Evolutionary conservation across 2,329 filamentous ascomycete genomes (phyloP).

Genomic region (Nigrospora osmanthi): DNA sequence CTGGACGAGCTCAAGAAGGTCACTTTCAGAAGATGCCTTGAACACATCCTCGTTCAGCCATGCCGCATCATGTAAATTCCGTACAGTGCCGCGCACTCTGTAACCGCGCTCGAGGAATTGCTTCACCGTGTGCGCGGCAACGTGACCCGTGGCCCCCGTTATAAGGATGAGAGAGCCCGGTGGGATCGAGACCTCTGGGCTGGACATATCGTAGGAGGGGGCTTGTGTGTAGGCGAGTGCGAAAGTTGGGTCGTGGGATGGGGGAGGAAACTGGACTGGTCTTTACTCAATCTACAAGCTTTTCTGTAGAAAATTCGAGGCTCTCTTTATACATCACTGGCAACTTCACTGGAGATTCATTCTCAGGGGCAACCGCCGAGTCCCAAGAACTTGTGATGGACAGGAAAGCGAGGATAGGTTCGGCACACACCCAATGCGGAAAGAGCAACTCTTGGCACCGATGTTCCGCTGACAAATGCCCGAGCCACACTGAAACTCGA

Average conservation of each 20-base stretch:
- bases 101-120: not conserved
- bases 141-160: not conserved
- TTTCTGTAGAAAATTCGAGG: not conserved
- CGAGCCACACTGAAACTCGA: not conserved
- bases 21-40: constrained; percentile 14
- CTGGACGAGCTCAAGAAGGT: constrained; percentile 26
- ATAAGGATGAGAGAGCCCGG: constrained; percentile 12
- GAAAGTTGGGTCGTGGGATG: not conserved
- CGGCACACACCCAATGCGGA: not conserved
- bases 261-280: not conserved
- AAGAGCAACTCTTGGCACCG: not conserved
- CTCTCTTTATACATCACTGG: not conserved
- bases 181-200: constrained; percentile 10
- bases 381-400: not conserved
- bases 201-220: not conserved
- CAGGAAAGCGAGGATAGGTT: not conserved
- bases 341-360: not conserved
- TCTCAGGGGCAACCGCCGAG: not conserved
- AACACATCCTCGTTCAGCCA: constrained; percentile 27
- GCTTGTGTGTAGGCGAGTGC: not conserved
- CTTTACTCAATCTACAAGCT: not conserved
- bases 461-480: not conserved
- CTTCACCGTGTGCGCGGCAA: not conserved
- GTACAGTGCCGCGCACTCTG: not conserved
- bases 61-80: constrained; percentile 14